Base-by-base conservation (phyloP, 225 moss, liverwort and hornwort species). In the Polytrichum commune region DNA sequence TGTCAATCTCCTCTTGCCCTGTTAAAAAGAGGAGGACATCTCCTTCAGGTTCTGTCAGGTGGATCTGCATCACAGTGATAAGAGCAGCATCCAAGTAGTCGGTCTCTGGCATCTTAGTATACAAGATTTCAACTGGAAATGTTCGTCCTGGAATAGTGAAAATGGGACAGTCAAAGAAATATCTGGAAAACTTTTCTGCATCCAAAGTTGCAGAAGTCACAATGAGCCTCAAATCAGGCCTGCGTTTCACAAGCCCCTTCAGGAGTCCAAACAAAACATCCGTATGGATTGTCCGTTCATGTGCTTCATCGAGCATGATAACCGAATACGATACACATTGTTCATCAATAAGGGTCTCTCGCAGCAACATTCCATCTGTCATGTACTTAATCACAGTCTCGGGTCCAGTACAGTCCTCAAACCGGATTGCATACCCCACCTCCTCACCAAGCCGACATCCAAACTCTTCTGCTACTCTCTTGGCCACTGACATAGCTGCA, bases 361-460 rank as follows among this genome's bases (percentile, higher is more conserved):
- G 81, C 27, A 97, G 60, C 56, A 97, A 78, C 89, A 93, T 90
- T 54, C 96, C 93, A 79, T 97, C 96, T 53, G 96, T 93, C 96
- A 97, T 97, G 55, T 97, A 97, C 64, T 97, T 97, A 76, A 97
- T 97, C 69, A 96, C 89, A 30, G 96, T 96, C 58, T 96, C 96
- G 20, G 93, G 96, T 58, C 96, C 96, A 4, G 96, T 96, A 68
- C 93, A 93, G 71, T 96, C 96, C 80, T 96, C 93, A 70, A 96
- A 96, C 69, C 96, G 90, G 71, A 93, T 96, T 1, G 96, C 89
- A 73, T 93, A 96, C 6, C 96, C 96, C 18, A 96, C 93, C 79
- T 96, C 96, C 81, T 96, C 96, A 63, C 96, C 96, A 55, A 96
- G 92, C 25, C 96, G 87, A 66, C 96, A 96, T 66, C 96, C 96